Evolutionary conservation across 768 basidiomycete genomes (phyloP), one percentile per base, ranked within the genome.

Genomic region (Rhodotorula toruloides): DNA sequence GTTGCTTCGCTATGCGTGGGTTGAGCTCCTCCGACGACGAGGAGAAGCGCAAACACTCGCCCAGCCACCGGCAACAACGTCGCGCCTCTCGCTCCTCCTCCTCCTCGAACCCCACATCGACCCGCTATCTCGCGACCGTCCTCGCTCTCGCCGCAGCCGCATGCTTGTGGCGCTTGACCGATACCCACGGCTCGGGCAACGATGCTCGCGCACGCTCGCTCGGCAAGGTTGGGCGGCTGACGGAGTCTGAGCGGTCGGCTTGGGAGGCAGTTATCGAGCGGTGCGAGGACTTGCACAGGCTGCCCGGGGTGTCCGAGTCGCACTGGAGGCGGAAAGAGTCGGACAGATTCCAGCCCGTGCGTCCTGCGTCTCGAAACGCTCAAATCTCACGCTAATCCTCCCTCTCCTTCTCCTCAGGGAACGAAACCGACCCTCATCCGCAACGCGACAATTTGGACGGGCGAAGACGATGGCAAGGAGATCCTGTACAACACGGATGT

Each of bases 401-500:
- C 50, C 17, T 52, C 39, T 14, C 29, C 29, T 36, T n/a, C 34
- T 25, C 32, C 9, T 13, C 54, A 66, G 27, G 86, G 84, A 0
- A 86, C 88, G 1, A 73, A 73, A 7, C 75, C 85, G 2, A 79
- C 81, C 2, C 78, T 85, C 34, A 80, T 91, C 39, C 81, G 78
- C 63, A 89, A 91, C 74, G 88, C 85, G 16, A 84, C 83, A 10
- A 82, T 91, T 36, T 91, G 90, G 90, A 89, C 89, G 5, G 90
- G 88, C 0, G 76, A 78, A 13, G 70, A 80, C 16, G 78, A 82
- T 39, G 88, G 88, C 1, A 78, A 84, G 10, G 83, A 87, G 68
- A 44, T 79, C 14, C 74, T 86, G 13, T 68, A 86, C 16, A 77
- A 78, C n/a, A 85, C 84, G 0, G 84, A 86, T 58, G 75, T 91